A percentile compares a stretch with the other conserved stretches of the same genome.
phyloP scores from a whole-genome alignment of 768 basidiomycete genomes.

The Pseudohyphozyma bogoriensis region DNA sequence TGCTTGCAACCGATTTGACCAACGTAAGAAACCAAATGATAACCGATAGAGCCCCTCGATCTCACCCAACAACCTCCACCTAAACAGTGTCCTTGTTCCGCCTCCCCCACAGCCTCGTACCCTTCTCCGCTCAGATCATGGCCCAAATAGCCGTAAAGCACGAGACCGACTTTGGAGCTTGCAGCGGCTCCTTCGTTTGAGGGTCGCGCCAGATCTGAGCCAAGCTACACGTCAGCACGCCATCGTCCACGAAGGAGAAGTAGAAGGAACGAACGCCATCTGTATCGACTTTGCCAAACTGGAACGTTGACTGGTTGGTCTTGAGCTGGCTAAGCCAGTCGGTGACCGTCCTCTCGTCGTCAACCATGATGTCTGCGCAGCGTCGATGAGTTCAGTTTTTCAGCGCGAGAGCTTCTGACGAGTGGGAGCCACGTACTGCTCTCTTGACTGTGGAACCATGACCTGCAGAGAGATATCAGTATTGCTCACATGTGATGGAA shows the following conservation, averaged over 20 bases:
- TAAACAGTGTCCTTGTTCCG: too few species aligned
- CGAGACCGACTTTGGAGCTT: background rate
- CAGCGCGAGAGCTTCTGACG: background rate
- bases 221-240: too few species aligned
- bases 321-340: slow-evolving; percentile 52
- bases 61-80: too few species aligned
- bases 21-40: too few species aligned
- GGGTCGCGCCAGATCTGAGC: slow-evolving; percentile 50
- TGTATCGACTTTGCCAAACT: slow-evolving; percentile 45
- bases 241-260: too few species aligned
- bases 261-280: too few species aligned
- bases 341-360: slow-evolving; percentile 46
- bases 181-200: slow-evolving; percentile 41
- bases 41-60: too few species aligned
- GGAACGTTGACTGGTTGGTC: slow-evolving; percentile 50
- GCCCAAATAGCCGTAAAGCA: background rate
- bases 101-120: too few species aligned
- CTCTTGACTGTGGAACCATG: slow-evolving; percentile 65
- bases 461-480: too few species aligned
- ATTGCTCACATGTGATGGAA: too few species aligned
- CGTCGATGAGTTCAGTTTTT: too few species aligned
- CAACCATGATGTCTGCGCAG: slow-evolving; percentile 52
- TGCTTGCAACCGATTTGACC: too few species aligned
- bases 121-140: background rate
- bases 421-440: slow-evolving; percentile 30